Conservation (phyloP, 495 filamentous ascomycete species). For the Neurospora intermedia region DNA sequence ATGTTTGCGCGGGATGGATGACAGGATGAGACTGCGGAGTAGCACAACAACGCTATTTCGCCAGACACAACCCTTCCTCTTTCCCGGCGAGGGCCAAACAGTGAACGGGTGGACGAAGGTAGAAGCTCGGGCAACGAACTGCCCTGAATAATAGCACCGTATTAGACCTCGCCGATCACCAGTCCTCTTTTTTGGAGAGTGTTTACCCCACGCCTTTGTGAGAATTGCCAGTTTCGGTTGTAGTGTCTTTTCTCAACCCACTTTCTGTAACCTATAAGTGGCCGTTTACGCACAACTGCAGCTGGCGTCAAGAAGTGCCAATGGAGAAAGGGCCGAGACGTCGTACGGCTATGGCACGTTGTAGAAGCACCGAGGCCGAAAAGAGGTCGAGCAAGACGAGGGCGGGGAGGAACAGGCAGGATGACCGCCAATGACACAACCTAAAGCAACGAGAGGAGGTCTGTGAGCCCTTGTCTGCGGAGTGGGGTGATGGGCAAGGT, state of each 20-base stretch:
- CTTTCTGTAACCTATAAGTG: background rate
- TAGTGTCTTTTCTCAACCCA: background rate
- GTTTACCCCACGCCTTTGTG: background rate
- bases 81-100: background rate
- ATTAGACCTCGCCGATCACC: background rate
- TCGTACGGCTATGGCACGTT: background rate
- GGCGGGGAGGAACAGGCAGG: conserved; percentile 3
- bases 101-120: background rate
- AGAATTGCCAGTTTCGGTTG: background rate
- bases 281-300: background rate
- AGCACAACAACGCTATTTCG: background rate
- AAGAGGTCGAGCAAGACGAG: background rate
- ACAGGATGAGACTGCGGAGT: conserved; percentile 4
- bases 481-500: background rate
- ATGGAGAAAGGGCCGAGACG: background rate
- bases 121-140: background rate
- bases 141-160: background rate
- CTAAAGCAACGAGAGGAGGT: conserved; percentile 10
- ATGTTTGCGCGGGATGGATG: conserved; percentile 2
- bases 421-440: conserved; percentile 15
- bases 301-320: background rate
- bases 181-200: background rate
- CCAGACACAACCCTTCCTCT: conserved; percentile 13
- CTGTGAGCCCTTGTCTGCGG: conserved; percentile 1
- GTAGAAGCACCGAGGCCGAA: background rate